Evolutionary conservation across 805 yeast genomes (phyloP).

Genomic region (Helenozyma rhizophorensis): DNA sequence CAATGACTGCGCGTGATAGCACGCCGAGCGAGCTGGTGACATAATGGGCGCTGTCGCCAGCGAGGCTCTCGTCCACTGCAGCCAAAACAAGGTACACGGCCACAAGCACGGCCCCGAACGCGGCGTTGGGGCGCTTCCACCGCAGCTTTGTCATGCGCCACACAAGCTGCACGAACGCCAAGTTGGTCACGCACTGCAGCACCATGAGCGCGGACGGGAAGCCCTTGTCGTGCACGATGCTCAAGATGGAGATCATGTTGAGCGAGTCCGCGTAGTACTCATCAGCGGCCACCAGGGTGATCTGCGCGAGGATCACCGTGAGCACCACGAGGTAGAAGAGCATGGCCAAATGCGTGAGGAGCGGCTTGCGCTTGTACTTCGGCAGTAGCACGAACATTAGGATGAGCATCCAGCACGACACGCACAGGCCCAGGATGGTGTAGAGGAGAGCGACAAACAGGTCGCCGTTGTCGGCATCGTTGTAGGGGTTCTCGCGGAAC

Average conservation of each 20-base stretch:
- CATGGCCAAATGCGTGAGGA: conserved; percentile 54
- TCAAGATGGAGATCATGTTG: conserved; percentile 42
- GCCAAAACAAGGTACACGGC: conserved; percentile 14
- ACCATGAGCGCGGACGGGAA: conserved; percentile 39
- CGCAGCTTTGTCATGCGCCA: conserved; percentile 19
- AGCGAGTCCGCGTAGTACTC: conserved; percentile 55
- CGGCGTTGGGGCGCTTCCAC: conserved; percentile 23
- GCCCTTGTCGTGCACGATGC: conserved; percentile 31
- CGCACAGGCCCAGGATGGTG: conserved; percentile 51
- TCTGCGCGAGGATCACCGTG: conserved; percentile 45
- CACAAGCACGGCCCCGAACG: conserved; percentile 15
- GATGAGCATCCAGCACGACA: conserved; percentile 68
- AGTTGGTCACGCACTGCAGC: conserved; percentile 40
- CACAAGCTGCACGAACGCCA: conserved; percentile 54
- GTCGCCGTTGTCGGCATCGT: conserved; percentile 34
- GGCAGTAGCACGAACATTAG: conserved; percentile 51
- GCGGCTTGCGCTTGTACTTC: conserved; percentile 49
- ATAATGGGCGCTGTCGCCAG: conserved; percentile 8
- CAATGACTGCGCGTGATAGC: conserved; percentile 3
- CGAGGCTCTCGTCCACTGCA: conserved; percentile 7
- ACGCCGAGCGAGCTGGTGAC: conserved; percentile 6
- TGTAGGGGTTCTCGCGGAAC: conserved; percentile 19
- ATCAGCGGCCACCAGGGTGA: conserved; percentile 40
- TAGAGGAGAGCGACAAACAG: conserved; percentile 45
- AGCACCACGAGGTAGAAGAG: conserved; percentile 50